Percentiles rank a stretch among this genome's conserved stretches.
Conservation (phyloP, 2,329 filamentous ascomycete species). For the Ophiostoma sp. region DNA sequence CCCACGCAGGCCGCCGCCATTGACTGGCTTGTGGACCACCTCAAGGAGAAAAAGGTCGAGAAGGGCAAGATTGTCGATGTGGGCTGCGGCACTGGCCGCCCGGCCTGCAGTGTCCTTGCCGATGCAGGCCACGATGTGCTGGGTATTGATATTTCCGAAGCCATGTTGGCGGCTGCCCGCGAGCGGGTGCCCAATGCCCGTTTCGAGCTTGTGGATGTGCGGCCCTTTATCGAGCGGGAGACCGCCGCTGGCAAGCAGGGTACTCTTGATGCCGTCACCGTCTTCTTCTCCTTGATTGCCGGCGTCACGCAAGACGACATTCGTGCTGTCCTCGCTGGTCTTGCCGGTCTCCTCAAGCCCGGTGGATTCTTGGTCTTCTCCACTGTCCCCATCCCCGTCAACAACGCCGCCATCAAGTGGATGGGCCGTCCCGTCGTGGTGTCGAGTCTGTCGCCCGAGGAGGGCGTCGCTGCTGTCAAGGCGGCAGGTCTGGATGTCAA, state of each 20-base stretch:
- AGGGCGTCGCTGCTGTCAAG: slow-evolving; percentile 28
- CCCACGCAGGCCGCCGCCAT: slow-evolving; percentile 31
- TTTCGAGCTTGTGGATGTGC: slow-evolving; percentile 34
- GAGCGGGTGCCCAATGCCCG: slow-evolving; percentile 33
- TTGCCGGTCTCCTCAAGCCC: slow-evolving; percentile 38
- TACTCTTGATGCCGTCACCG: slow-evolving; percentile 32
- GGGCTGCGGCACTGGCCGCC: slow-evolving; percentile 37
- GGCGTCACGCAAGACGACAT: slow-evolving; percentile 35
- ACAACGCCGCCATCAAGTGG: slow-evolving; percentile 33
- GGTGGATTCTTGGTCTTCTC: slow-evolving; percentile 46
- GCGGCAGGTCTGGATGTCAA: slow-evolving; percentile 31
- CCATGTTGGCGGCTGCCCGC: slow-evolving; percentile 34
- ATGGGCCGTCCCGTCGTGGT: slow-evolving; percentile 34
- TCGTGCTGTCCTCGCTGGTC: slow-evolving; percentile 27
- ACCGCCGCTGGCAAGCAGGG: not conserved
- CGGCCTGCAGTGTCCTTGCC: slow-evolving; percentile 33
- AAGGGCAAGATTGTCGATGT: slow-evolving; percentile 33
- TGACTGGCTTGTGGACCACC: slow-evolving; percentile 33
- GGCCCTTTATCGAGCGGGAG: slow-evolving; percentile 28
- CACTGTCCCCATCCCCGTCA: slow-evolving; percentile 33
- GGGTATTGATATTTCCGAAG: slow-evolving; percentile 35
- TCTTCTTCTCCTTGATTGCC: slow-evolving; percentile 36
- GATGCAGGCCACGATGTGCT: slow-evolving; percentile 36
- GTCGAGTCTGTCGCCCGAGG: slow-evolving; percentile 33
- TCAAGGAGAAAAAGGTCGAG: slow-evolving; percentile 24